Evolutionary conservation across 2,329 filamentous ascomycete genomes (phyloP).

Genomic region (Daldinia eschscholtzii): DNA sequence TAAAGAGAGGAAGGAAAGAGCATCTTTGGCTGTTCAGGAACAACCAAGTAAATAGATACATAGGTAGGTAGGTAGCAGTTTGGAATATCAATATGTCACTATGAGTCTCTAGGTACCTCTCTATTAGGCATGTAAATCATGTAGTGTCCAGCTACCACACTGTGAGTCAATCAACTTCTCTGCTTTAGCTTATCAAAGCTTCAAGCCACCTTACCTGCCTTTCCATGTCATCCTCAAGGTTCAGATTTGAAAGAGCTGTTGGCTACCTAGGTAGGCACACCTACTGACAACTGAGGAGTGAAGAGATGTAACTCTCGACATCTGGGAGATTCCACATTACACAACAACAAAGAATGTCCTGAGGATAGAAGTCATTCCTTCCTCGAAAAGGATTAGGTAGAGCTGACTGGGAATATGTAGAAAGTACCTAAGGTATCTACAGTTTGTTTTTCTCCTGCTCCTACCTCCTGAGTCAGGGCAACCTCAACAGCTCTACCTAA

Average conservation of each 20-base stretch:
- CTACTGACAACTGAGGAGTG: background rate
- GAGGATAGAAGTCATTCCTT: background rate
- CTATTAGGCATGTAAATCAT: background rate
- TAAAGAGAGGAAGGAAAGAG: background rate
- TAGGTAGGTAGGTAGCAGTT: too few relatives aligned
- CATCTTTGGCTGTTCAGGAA: too few relatives aligned
- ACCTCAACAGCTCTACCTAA: background rate
- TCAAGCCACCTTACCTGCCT: background rate
- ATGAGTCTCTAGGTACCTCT: too few relatives aligned
- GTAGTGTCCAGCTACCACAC: background rate
- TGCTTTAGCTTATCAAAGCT: background rate
- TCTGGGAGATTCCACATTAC: background rate
- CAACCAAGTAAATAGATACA: too few relatives aligned
- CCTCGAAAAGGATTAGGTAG: background rate
- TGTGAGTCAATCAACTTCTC: background rate
- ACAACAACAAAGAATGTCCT: background rate
- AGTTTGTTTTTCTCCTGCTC: background rate
- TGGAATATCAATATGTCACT: background rate
- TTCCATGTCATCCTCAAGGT: background rate
- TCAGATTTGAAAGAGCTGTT: background rate
- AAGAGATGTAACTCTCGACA: background rate
- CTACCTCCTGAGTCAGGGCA: background rate
- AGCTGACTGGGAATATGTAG: background rate
- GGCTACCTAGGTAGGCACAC: background rate
- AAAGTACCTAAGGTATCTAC: background rate